Evolutionary conservation across 345 rosid genomes (phyloP).

Genomic region (Isatis tinctoria): DNA sequence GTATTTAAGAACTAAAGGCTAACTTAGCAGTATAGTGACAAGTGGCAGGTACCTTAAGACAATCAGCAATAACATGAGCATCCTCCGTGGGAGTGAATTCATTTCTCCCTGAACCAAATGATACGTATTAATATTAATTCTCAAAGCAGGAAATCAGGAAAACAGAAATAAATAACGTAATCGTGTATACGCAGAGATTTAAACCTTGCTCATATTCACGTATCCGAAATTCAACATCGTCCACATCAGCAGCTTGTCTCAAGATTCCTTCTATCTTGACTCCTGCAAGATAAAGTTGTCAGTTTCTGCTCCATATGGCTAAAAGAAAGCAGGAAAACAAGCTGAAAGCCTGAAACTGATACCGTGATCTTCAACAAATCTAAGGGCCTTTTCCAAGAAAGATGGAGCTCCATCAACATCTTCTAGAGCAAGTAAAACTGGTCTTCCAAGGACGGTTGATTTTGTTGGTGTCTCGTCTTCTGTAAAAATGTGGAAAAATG

Average conservation of each 20-base stretch:
- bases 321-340: background rate
- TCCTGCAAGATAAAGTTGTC: constrained; percentile 48
- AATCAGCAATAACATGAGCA: constrained; percentile 90
- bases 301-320: constrained; percentile 22
- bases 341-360: constrained; percentile 30
- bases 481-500: constrained; percentile 28
- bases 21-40: background rate
- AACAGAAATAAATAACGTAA: background rate
- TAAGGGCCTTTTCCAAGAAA: constrained; percentile 94
- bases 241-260: constrained; percentile 99
- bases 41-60: constrained; percentile 60
- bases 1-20: constrained; percentile 4
- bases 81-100: constrained; percentile 74
- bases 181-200: constrained; percentile 2
- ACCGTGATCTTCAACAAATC: constrained; percentile 90
- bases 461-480: constrained; percentile 54
- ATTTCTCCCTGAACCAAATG: constrained; percentile 59
- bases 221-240: constrained; percentile 86
- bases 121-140: background rate
- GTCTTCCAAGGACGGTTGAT: constrained; percentile 66
- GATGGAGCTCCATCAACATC: constrained; percentile 98
- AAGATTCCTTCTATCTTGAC: constrained; percentile 85
- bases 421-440: constrained; percentile 90
- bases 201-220: constrained; percentile 90
- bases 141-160: background rate